Base-by-base conservation (phyloP, 2,329 filamentous ascomycete genomes). In the Talaromyces sp. region DNA sequence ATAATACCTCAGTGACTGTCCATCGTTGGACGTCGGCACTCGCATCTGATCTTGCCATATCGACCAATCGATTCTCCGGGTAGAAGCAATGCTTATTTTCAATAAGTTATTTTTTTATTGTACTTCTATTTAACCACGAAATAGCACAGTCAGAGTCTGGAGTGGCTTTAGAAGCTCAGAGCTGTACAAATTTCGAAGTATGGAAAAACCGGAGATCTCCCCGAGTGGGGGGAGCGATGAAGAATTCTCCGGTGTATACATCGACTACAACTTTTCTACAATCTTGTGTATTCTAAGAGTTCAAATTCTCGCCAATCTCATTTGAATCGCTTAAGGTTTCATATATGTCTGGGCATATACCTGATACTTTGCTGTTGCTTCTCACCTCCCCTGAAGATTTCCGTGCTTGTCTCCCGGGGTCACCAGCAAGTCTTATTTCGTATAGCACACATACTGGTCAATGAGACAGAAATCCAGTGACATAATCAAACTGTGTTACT, bases 1-100 rank as follows among this genome's bases (percentile, higher is more conserved):
- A 53, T 60, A 63, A 53, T 60, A 76, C 74, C 72, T 79, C 76
- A 53, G 72, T 73, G 51, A 80, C 75, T n/a, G 69, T 75, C 78
- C 78, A 80, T 63, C 66, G 73, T 59, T 76, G 68, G 60, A 77
- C 65, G 28, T 35, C 17, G 21, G 33, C 19, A 52, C 33, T 35
- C 8, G 33, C 33, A 11, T 17, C 25, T 1, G 40, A 46, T 55
- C 19, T n/a, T 25, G 31, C 43, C 50, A 53, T 53, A 3, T 35
- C 5, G 11, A 13, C 5, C 33, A 35, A n/a, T 43, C n/a, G n/a
- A 41, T 19, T n/a, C 13, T 19, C 5, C 17, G 25, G 22, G 40
- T 7, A 15, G 5, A 13, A 15, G 22, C 1, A 15, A 4, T 45
- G 8, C 15, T 5, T 45, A 25, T 28, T 45, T 22, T 13, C 40